Base-by-base conservation (phyloP, 2,329 filamentous ascomycete species). In the Fusarium sp. region DNA sequence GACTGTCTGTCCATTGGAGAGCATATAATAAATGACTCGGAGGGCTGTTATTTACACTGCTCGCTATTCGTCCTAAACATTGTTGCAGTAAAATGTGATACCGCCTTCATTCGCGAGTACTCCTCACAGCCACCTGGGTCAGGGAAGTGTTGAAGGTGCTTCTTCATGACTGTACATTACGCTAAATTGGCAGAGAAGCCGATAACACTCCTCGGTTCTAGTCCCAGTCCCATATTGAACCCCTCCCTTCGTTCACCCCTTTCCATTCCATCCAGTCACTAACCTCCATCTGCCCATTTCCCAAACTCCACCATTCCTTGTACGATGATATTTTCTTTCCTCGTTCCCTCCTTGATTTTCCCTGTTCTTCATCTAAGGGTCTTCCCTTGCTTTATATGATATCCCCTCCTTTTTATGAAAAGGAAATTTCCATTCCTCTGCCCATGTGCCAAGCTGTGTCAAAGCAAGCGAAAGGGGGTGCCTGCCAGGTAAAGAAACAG, bases 301-400 rank as follows among this genome's bases (percentile, higher is more conserved):
- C 51, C 44, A 68, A 55, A 61, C 44, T 58, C 30, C 30, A 44
- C 16, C 51, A 43, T 48, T 30, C 53, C 47, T 48, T 31, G 36
- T 28, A 58, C 34, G 62, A 54, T 27, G 34, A 43, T 28, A 34
- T 34, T 34, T 34, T 9, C 8, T 12, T 34, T 12, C 31, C 31
- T 9, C 31, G 6, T 9, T 34, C 31, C 12, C 4, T 12, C 12
- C 31, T 12, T 12, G 31, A 5, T 36, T 57, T 16, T 30, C 43
- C n/a, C 15, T 13, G 18, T 57, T 50, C 28, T 13, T 41, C 18
- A 23, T 40, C 34, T 16, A 9, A 43, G 28, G 10, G 8, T 37
- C 18, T 52, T 46, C 64, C 68, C 64, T 62, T 71, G 55, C 52
- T 27, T 71, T 58, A 7, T 47, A 37, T 27, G 9, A 13, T 30